Evolutionary conservation across 208 protist genomes (phyloP).

Genomic region (Blastocrithidia nonstop): DNA sequence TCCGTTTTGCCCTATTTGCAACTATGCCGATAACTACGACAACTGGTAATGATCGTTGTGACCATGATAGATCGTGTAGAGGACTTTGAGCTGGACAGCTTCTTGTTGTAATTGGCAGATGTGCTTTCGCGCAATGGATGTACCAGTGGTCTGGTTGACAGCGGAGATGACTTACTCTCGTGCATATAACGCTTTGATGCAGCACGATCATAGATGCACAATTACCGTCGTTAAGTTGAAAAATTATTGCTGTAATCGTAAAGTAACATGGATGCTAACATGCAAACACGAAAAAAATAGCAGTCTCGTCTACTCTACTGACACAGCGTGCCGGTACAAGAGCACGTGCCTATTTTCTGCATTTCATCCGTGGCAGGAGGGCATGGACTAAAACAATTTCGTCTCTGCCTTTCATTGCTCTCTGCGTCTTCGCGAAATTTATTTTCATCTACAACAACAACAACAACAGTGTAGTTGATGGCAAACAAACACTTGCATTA

Average conservation of each 20-base stretch:
- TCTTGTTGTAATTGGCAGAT: constrained; percentile 65
- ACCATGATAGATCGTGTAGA: constrained; percentile 90
- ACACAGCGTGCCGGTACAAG: no score
- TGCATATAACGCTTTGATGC: constrained; percentile 19
- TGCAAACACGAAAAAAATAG: not conserved
- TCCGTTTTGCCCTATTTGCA: constrained; percentile 69
- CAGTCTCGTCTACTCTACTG: constrained; percentile 12
- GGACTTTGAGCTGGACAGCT: constrained; percentile 86
- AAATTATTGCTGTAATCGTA: not conserved
- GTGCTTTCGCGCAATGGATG: constrained; percentile 24
- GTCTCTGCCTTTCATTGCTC: constrained; percentile 20
- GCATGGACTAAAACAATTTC: constrained; percentile 33
- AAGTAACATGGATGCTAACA: not conserved
- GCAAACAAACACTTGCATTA: no score
- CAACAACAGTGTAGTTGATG: no score
- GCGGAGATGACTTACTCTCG: constrained; percentile 8
- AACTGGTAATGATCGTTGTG: constrained; percentile 86
- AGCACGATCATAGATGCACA: not conserved
- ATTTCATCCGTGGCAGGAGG: constrained; percentile 37
- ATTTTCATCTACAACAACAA: no score
- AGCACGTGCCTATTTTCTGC: constrained; percentile 40
- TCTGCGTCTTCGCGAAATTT: no score
- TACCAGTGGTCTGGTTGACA: constrained; percentile 18
- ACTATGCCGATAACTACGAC: constrained; percentile 84
- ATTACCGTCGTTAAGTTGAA: not conserved